These are phyloP conservation scores for Salvia miltiorrhiza DNA, from an alignment of 257 asterid species.

Conservation along the genomic window DNA sequence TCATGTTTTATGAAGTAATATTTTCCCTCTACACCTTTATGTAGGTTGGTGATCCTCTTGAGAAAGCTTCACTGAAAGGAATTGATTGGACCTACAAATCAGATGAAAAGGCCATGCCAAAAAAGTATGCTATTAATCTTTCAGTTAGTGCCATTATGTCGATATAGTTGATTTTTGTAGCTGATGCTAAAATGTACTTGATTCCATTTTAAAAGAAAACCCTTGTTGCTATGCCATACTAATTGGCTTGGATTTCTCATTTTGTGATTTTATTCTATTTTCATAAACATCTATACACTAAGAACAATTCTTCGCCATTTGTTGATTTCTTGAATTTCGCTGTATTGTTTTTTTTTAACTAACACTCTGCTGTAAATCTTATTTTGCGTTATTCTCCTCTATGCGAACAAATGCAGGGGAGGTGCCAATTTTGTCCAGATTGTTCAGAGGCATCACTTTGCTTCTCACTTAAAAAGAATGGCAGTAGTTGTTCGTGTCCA, in stretches of 20 bases:
- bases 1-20: conserved; percentile 11
- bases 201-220: neutral
- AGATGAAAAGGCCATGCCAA: conserved; percentile 95
- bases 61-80: conserved; percentile 94
- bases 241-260: neutral
- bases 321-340: neutral
- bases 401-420: conserved; percentile 63
- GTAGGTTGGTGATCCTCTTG: conserved; percentile 99
- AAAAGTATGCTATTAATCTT: conserved; percentile 52
- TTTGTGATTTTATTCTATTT: neutral
- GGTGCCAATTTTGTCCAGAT: conserved; percentile 83
- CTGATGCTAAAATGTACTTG: neutral
- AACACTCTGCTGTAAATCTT: conserved; percentile 12
- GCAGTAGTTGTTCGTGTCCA: conserved; percentile 91
- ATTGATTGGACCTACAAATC: conserved; percentile 91
- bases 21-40: conserved; percentile 21
- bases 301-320: neutral
- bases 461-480: conserved; percentile 95
- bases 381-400: conserved; percentile 15
- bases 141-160: neutral
- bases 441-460: conserved; percentile 97
- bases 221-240: neutral
- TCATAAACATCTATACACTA: neutral
- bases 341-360: neutral
- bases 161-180: neutral